Percentiles rank a stretch among this genome's conserved stretches.
phyloP scores from a whole-genome alignment of 139 green algal species.

The Coccomyxa sp. region DNA sequence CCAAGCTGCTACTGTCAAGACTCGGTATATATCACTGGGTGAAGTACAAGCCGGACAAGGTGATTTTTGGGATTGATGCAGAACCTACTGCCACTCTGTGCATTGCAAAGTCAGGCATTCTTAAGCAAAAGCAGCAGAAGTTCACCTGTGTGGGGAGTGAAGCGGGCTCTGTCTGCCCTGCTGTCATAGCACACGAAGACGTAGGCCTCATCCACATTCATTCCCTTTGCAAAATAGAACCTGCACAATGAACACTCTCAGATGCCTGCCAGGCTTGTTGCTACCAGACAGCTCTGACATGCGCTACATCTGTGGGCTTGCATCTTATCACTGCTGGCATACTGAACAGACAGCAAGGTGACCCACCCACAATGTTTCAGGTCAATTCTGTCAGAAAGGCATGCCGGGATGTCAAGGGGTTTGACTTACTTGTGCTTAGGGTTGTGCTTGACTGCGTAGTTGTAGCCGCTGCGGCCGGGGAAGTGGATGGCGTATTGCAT shows the following conservation, averaged over 20 bases:
- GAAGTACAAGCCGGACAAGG: no score
- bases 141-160: constrained; percentile 9
- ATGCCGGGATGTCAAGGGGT: not conserved
- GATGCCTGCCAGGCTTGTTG: no score
- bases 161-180: not conserved
- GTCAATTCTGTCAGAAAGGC: not conserved
- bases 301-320: no score
- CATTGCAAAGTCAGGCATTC: not conserved
- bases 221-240: constrained; percentile 12
- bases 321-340: no score
- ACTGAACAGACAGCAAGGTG: no score
- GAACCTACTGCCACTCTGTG: not conserved
- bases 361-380: no score
- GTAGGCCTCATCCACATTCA: constrained; percentile 10
- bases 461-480: constrained; percentile 11
- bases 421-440: constrained; percentile 17
- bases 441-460: constrained; percentile 11
- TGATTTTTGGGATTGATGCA: not conserved
- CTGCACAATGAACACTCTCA: no score
- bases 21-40: not conserved
- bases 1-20: not conserved
- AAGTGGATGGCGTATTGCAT: constrained; percentile 16
- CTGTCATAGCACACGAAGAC: constrained; percentile 12
- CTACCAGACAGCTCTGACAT: no score
- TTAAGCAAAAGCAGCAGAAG: not conserved